Percentiles rank a stretch among this genome's conserved stretches.
Conservation (phyloP, 2,329 filamentous ascomycete genomes). For the Sordariomycetes sp. region DNA sequence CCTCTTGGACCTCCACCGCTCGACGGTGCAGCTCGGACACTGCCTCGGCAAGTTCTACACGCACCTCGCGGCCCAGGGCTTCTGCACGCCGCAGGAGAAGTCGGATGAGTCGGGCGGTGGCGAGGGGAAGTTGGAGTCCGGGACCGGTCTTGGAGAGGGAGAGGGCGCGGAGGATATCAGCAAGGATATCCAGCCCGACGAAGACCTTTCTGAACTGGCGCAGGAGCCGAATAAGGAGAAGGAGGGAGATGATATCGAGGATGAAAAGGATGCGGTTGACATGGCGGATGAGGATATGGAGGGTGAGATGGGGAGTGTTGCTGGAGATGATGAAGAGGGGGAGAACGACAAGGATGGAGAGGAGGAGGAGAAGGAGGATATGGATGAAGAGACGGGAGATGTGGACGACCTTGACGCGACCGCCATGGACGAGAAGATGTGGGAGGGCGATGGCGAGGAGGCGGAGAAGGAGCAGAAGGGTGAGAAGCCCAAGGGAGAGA, state of each 20-base stretch:
- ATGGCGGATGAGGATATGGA: constrained; percentile 89
- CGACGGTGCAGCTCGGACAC: constrained; percentile 62
- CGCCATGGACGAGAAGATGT: constrained; percentile 96
- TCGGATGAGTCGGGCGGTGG: constrained; percentile 56
- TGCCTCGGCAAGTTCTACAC: constrained; percentile 65
- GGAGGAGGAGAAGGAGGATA: constrained; percentile 55
- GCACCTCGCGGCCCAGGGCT: constrained; percentile 70
- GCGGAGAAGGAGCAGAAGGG: constrained; percentile 73
- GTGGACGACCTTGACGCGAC: constrained; percentile 84
- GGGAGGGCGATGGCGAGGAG: constrained; percentile 76
- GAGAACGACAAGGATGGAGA: constrained; percentile 50
- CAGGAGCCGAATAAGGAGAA: constrained; percentile 64
- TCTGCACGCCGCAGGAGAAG: constrained; percentile 81
- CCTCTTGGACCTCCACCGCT: constrained; percentile 51
- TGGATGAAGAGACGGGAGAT: constrained; percentile 82
- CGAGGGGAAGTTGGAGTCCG: constrained; percentile 71
- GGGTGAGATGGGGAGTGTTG: constrained; percentile 59
- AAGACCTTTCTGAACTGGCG: constrained; percentile 83
- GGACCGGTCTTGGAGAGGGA: constrained; percentile 88
- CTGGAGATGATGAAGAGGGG: constrained; percentile 47
- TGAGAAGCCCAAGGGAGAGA: constrained; percentile 56
- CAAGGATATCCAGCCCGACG: constrained; percentile 88
- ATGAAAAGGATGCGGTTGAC: constrained; percentile 77
- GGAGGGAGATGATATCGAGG: constrained; percentile 49
- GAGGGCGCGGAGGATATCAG: constrained; percentile 96